Conservation (phyloP, 306 rosid species). For the Quercus cerris region DNA sequence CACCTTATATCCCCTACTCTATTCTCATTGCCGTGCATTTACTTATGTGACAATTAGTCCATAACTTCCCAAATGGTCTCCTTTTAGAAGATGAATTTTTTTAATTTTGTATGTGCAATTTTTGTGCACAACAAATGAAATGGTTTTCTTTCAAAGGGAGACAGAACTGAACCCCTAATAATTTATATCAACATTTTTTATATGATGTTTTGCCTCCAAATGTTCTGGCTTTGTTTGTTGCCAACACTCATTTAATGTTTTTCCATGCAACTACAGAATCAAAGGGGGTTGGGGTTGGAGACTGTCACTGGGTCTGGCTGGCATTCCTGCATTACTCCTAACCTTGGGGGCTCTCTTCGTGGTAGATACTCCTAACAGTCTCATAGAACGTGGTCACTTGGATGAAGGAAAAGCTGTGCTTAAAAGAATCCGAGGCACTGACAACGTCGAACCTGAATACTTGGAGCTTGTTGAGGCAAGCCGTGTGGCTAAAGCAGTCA, state of each 20-base stretch:
- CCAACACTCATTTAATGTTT: neutral
- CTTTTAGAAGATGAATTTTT: neutral
- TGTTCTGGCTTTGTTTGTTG: neutral
- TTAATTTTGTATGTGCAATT: neutral
- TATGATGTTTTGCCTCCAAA: neutral
- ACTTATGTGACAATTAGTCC: neutral
- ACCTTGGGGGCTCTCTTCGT: constrained; percentile 71
- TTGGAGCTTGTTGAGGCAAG: constrained; percentile 75
- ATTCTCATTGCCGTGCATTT: neutral
- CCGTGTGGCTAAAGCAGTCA: constrained; percentile 57
- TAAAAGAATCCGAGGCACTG: constrained; percentile 62
- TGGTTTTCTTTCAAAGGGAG: too few species aligned
- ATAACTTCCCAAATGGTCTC: neutral
- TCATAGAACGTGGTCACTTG: constrained; percentile 70
- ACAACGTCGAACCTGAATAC: constrained; percentile 76
- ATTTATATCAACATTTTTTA: too few species aligned
- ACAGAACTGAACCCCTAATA: too few species aligned
- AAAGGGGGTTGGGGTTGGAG: constrained; percentile 96
- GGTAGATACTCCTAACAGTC: constrained; percentile 89
- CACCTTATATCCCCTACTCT: too few species aligned
- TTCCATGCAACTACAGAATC: constrained; percentile 37
- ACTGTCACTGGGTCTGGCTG: constrained; percentile 77
- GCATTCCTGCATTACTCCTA: constrained; percentile 68
- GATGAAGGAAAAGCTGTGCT: constrained; percentile 77
- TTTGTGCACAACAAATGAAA: too few species aligned